A percentile compares a stretch with the other conserved stretches of the same genome.
Conservation (phyloP, 768 basidiomycete species). For the Russula emetica region DNA sequence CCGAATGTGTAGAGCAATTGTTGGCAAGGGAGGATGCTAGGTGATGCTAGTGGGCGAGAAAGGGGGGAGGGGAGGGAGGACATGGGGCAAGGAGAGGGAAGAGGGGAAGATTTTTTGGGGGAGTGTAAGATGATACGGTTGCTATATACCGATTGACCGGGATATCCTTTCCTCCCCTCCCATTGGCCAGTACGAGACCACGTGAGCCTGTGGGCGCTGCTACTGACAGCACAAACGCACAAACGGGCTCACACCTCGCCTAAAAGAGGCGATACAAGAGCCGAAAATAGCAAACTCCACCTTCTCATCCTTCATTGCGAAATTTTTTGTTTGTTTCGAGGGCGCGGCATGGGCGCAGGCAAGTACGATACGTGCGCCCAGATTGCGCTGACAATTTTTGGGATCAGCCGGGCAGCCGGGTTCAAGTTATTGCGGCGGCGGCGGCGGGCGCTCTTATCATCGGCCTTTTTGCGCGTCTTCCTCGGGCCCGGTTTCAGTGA, state of each 20-base stretch:
- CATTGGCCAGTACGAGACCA: constrained; percentile 11
- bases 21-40: neutral
- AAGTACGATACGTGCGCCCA: constrained; percentile 8
- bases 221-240: neutral
- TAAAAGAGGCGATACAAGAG: neutral
- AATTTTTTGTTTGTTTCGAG: neutral
- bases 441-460: constrained; percentile 2
- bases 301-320: neutral
- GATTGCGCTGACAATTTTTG: constrained; percentile 2
- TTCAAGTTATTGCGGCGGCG: neutral
- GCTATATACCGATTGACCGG: constrained; percentile 29
- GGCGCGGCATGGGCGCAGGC: constrained; percentile 21
- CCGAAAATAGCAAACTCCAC: neutral
- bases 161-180: constrained; percentile 12
- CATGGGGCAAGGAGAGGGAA: neutral
- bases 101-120: constrained; percentile 9
- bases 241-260: neutral
- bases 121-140: constrained; percentile 25
- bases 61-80: neutral
- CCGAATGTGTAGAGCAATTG: neutral
- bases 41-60: neutral
- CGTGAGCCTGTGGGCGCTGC: constrained; percentile 22
- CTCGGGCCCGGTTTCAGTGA: neutral
- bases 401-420: neutral
- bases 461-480: neutral